Evolutionary conservation across 768 basidiomycete species (phyloP).

Genomic region (Rickenella mellea): DNA sequence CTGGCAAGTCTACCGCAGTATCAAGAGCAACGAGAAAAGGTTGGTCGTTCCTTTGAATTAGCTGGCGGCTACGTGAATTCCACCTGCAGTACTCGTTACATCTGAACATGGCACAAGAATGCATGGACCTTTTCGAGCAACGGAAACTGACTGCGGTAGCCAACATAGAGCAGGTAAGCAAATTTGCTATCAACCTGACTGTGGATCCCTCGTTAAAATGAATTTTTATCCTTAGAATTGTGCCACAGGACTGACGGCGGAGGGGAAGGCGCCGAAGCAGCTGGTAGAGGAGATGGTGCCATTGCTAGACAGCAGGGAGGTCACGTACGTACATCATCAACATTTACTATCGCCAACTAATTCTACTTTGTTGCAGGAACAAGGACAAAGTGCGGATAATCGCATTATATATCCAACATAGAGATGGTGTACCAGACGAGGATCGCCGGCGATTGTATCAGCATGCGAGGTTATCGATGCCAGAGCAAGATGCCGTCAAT

Average conservation of each 20-base stretch:
- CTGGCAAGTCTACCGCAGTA: constrained; percentile 89
- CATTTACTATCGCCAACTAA: constrained; percentile 3
- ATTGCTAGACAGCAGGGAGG: constrained; percentile 75
- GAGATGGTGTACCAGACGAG: constrained; percentile 98
- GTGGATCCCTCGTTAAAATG: neutral
- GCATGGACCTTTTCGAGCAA: constrained; percentile 88
- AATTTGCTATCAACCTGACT: neutral
- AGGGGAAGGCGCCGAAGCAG: constrained; percentile 90
- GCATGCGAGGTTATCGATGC: constrained; percentile 77
- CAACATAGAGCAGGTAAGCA: constrained; percentile 77
- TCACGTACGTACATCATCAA: constrained; percentile 47
- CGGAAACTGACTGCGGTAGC: constrained; percentile 77
- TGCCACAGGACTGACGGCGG: constrained; percentile 83
- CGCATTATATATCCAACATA: constrained; percentile 86
- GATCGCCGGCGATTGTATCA: constrained; percentile 91
- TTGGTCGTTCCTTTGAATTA: constrained; percentile 15
- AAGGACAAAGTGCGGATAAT: constrained; percentile 93
- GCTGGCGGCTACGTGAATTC: neutral
- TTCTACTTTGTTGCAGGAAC: constrained; percentile 39
- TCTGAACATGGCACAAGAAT: constrained; percentile 95
- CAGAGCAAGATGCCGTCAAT: constrained; percentile 92
- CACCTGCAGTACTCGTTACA: constrained; percentile 80
- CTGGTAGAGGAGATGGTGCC: constrained; percentile 99
- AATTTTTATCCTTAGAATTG: constrained; percentile 51
- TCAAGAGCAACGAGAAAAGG: constrained; percentile 93